Base-by-base conservation (phyloP, 148 eudicot species). In the Chenopodium album region DNA sequence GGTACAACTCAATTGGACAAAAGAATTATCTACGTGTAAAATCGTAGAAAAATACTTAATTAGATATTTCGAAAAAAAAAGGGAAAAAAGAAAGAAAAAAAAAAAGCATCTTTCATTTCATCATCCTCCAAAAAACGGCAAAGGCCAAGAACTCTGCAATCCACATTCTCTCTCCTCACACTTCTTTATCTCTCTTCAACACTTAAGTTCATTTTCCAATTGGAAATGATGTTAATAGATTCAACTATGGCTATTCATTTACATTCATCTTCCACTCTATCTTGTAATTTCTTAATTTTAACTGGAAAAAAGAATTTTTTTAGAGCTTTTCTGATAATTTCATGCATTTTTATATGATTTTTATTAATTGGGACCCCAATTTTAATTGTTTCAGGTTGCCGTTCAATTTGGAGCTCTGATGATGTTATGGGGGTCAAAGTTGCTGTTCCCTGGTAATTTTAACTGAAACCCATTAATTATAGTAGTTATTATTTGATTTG, bases 161-260 rank as follows among this genome's bases (percentile, higher is more conserved):
- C 14, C 8, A 14, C 76, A 22, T 47, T 16, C 71, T 50, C 52
- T 64, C 79, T 37, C 81, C 54, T 70, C 75, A 64, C 48, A 66
- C 69, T 17, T 48, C 23, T 52, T 29, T 56, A 44, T 28, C 78
- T 78, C 29, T 41, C 31, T 28, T 34, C 63, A 28, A 32, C 1
- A 41, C 7, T 41, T 41, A 41, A 41, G 14, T 64, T 59, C 68
- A 60, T 47, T 4, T 50, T 19, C 23, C 11, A 7, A 14, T 56
- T 32, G 19, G 14, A 80, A 81, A 90, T 90, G 90, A 88, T 91
- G 88, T 84, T 85, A 81, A 76, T 89, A 26, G 92, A 91, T 76
- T 76, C 93, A 76, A 62, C 92, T 75, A 86, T 85, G 81, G 88
- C 93, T 85, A 86, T 90, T 76, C 92, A 87, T n/a, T 83, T 91